phyloP scores from a whole-genome alignment of 2,329 filamentous ascomycete species.

The Aureobasidium zeae region DNA sequence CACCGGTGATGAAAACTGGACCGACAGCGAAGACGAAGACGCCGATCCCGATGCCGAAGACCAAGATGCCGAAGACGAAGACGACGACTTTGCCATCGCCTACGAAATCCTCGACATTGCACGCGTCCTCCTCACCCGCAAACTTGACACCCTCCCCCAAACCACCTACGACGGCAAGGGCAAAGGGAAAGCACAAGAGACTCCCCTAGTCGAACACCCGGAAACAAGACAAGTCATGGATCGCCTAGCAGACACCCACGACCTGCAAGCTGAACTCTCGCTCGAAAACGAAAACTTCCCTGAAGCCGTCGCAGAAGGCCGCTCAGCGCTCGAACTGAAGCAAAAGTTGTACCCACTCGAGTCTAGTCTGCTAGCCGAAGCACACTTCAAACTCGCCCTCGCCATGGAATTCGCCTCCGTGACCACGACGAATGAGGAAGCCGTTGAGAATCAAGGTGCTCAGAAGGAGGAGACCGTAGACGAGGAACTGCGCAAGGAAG shows the following conservation, averaged over 20 bases:
- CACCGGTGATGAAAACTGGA: conserved; percentile 87
- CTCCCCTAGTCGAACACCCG: conserved; percentile 27
- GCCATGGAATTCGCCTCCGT: conserved; percentile 89
- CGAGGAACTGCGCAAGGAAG: conserved; percentile 61
- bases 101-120: conserved; percentile 57
- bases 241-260: conserved; percentile 83
- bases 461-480: conserved; percentile 43
- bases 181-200: conserved; percentile 36
- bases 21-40: conserved; percentile 61
- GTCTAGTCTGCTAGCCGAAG: conserved; percentile 81
- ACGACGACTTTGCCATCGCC: conserved; percentile 53
- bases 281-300: conserved; percentile 89
- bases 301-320: conserved; percentile 77
- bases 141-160: conserved; percentile 41
- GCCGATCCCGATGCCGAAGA: conserved; percentile 38
- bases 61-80: conserved; percentile 39
- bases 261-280: conserved; percentile 91
- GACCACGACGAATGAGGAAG: conserved; percentile 49
- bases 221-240: conserved; percentile 60
- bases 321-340: conserved; percentile 68
- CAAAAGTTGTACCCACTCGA: conserved; percentile 68
- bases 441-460: conserved; percentile 34
- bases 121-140: conserved; percentile 49
- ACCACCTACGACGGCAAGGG: conserved; percentile 39
- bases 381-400: conserved; percentile 90